A percentile compares a stretch with the other conserved stretches of the same genome.
Conservation (phyloP, 345 rosid species). For the Anacardium occidentale region DNA sequence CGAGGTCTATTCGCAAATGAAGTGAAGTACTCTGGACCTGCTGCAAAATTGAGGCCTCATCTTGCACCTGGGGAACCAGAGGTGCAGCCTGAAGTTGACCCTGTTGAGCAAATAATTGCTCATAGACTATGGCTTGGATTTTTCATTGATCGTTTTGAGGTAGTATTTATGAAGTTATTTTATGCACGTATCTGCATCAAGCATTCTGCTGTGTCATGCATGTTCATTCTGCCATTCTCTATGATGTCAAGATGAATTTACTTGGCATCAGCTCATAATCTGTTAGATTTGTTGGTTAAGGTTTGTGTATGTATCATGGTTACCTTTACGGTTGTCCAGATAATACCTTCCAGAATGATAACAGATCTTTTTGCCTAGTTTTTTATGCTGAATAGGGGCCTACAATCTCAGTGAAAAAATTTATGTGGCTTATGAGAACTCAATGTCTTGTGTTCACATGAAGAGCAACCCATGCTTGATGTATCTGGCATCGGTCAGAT, state of each 20-base stretch:
- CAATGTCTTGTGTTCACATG: neutral
- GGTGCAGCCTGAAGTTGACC: conserved; percentile 58
- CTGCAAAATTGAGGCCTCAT: conserved; percentile 93
- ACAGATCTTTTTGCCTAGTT: neutral
- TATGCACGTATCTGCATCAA: neutral
- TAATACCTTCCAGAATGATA: neutral
- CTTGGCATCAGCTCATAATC: neutral
- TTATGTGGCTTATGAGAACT: neutral
- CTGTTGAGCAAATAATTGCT: conserved; percentile 91
- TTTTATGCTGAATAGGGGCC: neutral
- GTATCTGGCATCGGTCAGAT: neutral
- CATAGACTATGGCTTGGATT: conserved; percentile 97
- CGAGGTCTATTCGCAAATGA: conserved; percentile 97
- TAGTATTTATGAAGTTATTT: conserved; percentile 32
- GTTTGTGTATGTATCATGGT: neutral
- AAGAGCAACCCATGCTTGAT: neutral
- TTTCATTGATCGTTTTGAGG: conserved; percentile 97
- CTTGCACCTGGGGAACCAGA: conserved; percentile 96
- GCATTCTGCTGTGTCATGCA: neutral
- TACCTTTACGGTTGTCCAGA: neutral
- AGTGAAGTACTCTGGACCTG: conserved; percentile 76
- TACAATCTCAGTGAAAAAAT: neutral
- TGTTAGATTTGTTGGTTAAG: neutral
- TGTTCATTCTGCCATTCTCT: neutral
- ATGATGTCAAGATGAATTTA: neutral